Base-by-base conservation (phyloP, 2,329 filamentous ascomycete species). In the Fusarium newnesense region DNA sequence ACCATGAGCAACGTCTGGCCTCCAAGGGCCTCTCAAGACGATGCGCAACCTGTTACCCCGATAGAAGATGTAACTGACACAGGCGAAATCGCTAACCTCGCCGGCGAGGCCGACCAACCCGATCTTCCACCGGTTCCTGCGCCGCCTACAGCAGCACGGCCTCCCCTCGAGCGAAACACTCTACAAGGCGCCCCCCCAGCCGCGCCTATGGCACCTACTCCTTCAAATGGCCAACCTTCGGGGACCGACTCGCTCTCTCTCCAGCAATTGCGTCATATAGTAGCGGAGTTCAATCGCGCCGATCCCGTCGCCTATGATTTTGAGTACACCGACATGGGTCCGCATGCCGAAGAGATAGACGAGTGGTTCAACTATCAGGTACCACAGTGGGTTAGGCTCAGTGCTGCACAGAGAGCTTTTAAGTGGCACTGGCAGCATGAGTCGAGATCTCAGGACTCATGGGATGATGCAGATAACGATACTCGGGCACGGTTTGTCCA, bases 301-400 rank as follows among this genome's bases (percentile, higher is more conserved):
- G 93, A 95, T 74, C 89, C 92, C 56, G 86, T 88, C 47, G 90
- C 91, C 16, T 99, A 99, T 85, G 95, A 96, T 69, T 99, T 97
- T 80, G 89, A 89, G 72, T 96, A 96, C 83, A 85, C 88, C 32
- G 93, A 96, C 81, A 88, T 89, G 63, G 91, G 92, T 28, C 85
- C 90, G 2, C 92, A 97, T 76, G 90, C 93, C 24, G 94, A 96
- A 72, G 96, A 99, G 85, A 87, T 99, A 53, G 94, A 98, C 80
- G 96, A 99, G 84, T 99, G 96, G 96, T 99, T 99, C 82, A 91
- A 92, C 60, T 98, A 98, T 83, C 93, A 93, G 76, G 91, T 94
- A 70, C 93, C 93, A 82, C 95, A 98, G 80, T 93, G 94, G 83
- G 88, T 92, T 52, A 92, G 95, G 77, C 86, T 98, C 54, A 88